Conservation (phyloP, 2,329 filamentous ascomycete species). For the Talaromyces sp. region DNA sequence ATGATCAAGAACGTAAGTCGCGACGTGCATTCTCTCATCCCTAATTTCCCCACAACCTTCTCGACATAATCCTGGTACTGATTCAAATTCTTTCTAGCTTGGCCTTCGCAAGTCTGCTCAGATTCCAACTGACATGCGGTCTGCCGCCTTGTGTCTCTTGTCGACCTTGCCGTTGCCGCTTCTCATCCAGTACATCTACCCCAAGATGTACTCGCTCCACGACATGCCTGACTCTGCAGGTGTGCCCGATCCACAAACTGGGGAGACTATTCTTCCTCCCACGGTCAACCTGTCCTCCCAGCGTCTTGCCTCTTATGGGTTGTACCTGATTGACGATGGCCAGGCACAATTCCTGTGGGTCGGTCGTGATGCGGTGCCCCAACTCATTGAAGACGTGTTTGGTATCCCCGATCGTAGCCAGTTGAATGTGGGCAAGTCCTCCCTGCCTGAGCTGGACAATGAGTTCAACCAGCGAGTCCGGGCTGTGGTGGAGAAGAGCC, state of each 20-base stretch:
- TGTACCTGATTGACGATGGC: conserved; percentile 96
- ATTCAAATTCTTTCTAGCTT: conserved; percentile 45
- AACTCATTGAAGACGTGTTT: conserved; percentile 87
- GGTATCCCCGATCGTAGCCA: conserved; percentile 80
- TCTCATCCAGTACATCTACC: conserved; percentile 90
- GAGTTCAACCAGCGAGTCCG: conserved; percentile 96
- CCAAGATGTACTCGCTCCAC: conserved; percentile 80
- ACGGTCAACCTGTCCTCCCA: conserved; percentile 85
- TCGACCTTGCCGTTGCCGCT: conserved; percentile 90
- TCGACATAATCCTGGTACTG: conserved; percentile 21
- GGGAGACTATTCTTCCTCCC: conserved; percentile 85
- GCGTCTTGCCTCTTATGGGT: conserved; percentile 80
- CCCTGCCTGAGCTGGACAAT: conserved; percentile 83
- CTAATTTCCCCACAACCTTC: background rate
- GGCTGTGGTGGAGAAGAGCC: conserved; percentile 87
- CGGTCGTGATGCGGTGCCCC: conserved; percentile 87
- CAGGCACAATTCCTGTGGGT: conserved; percentile 98
- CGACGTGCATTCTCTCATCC: conserved; percentile 14
- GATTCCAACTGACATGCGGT: conserved; percentile 90
- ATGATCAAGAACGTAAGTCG: conserved; percentile 86
- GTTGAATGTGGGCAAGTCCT: conserved; percentile 87
- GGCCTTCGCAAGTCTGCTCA: conserved; percentile 89
- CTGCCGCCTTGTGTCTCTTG: conserved; percentile 88
- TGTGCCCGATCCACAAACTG: conserved; percentile 79
- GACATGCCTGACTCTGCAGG: conserved; percentile 97